Base-by-base conservation (phyloP, 73 alveolate species). In the Urostyla sp. region DNA sequence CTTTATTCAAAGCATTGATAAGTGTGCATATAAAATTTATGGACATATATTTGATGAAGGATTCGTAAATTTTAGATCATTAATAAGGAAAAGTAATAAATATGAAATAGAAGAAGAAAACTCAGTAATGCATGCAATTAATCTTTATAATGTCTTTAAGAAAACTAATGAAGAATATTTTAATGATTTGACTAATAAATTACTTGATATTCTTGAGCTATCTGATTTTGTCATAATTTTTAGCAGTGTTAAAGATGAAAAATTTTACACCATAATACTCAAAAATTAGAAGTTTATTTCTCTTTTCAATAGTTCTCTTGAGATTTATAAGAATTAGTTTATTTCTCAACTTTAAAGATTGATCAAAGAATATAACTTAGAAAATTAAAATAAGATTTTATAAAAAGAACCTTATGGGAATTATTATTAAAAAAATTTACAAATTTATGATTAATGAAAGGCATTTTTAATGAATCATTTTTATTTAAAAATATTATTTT, bases 61-160 rank as follows among this genome's bases (percentile, higher is more conserved):
- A 1, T 48, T 48, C 28, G 1, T 46, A 10, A 69, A 69, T 26
- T 1, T 69, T 0, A 69, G 83, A 49, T 69, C 83, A 30, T 46
- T 49, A 2, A 48, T 69, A 7, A 44, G 69, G n/a, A 10, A 46
- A 23, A 69, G 49, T 30, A 69, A 69, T 31, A 45, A 45, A 16
- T 69, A 46, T 32, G 83, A 69, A 48, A 59, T 69, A 1, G 38
- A 69, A 32, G 49, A 69, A 34, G 83, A 69, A 24, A 69, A 46
- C 7, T 43, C 83, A n/a, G 28, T 24, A n/a, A 5, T 69, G 53
- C 21, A 69, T 45, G 69, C 49, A 11, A 54, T n/a, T n/a, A 45
- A 6, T 69, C 49, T 69, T 69, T 69, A 38, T 4, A 24, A 4
- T 5, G 30, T 23, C 83, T 46, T 27, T 5, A 26, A 4, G 10